Percentiles rank a stretch among this genome's conserved stretches.
Evolutionary conservation across 2,329 filamentous ascomycete species (phyloP).

Genomic region (Hymenotorrendiella dingleyae): DNA sequence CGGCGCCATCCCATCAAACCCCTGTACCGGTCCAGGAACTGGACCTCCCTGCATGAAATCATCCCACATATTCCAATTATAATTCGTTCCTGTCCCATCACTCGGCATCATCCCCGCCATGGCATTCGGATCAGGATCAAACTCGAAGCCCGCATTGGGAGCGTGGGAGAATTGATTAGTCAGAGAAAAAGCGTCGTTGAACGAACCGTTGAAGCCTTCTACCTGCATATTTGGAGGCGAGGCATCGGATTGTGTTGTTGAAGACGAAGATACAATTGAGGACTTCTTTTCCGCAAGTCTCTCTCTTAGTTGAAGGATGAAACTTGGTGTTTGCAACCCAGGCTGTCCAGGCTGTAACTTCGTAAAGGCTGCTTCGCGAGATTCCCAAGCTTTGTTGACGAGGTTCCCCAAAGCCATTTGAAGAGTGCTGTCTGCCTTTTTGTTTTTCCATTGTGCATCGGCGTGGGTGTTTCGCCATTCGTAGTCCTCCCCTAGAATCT

Average conservation of each 20-base stretch:
- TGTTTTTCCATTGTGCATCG: not conserved
- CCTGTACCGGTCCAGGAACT: not conserved
- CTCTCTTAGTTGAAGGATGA: too few species aligned
- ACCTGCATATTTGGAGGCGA: too few species aligned
- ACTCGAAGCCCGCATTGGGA: too few species aligned
- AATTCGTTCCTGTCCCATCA: not conserved
- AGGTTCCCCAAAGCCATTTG: conserved; percentile 20
- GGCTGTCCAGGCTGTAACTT: too few species aligned
- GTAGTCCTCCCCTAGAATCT: conserved; percentile 5
- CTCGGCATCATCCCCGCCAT: not conserved
- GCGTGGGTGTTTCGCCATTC: conserved; percentile 3
- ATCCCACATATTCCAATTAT: not conserved
- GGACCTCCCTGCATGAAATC: not conserved
- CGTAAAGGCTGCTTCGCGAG: conserved; percentile 16
- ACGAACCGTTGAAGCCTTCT: too few species aligned
- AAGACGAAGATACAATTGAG: too few species aligned
- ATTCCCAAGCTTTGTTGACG: conserved; percentile 23
- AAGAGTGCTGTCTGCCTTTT: conserved; percentile 1
- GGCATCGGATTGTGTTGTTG: too few species aligned
- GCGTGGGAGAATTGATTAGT: too few species aligned
- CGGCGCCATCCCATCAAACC: not conserved
- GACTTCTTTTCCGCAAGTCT: too few species aligned
- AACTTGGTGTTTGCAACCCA: too few species aligned
- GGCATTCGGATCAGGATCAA: too few species aligned
- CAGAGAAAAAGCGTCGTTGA: too few species aligned